Base-by-base conservation (phyloP, 768 basidiomycete species). In the Kwoniella dejecticola region DNA sequence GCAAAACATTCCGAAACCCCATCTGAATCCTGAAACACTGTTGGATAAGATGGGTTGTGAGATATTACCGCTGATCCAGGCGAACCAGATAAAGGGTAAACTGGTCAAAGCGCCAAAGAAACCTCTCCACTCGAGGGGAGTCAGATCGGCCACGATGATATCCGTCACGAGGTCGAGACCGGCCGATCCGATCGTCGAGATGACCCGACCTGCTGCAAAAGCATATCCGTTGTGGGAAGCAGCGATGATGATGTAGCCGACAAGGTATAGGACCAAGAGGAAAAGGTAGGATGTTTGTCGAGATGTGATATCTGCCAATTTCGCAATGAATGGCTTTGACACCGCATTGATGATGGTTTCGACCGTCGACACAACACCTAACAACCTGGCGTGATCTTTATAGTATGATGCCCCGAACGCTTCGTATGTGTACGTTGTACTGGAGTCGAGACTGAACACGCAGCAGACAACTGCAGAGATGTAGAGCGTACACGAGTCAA, bases 181-280 rank as follows among this genome's bases (percentile, higher is more conserved):
- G 12, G 57, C 50, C 12, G 59, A 41, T 31, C 73, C 70, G 41
- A 67, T 56, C 7, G 60, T 36, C 27, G 57, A 45, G 26, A 64
- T 38, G 30, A 60, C 54, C 17, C 57, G 40, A 4, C 68, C 73
- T n/a, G 60, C 62, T 27, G 67, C 42, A 38, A 66, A 72, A 15
- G 73, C 68, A 3, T 61, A 48, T 29, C 78, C 68, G 45, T 62
- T 75, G 3, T 61, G 53, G 2, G 66, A 60, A 5, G 66, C 68
- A 38, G 75, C 70, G 12, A 71, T 70, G 31, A 80, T 66, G 67
- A 75, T 62, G 52, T 71, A 78, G 10, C 79, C 79, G 42, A 78
- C 30, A 24, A 60, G 61, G 33, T 77, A 76, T 44, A 74, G 70
- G 17, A 65, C 50, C 31, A 78, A 42, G 2, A 71, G 54, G 40